These are phyloP conservation scores for Neurospora crassa DNA, from an alignment of 2,329 filamentous ascomycete species.

Conservation along the genomic window DNA sequence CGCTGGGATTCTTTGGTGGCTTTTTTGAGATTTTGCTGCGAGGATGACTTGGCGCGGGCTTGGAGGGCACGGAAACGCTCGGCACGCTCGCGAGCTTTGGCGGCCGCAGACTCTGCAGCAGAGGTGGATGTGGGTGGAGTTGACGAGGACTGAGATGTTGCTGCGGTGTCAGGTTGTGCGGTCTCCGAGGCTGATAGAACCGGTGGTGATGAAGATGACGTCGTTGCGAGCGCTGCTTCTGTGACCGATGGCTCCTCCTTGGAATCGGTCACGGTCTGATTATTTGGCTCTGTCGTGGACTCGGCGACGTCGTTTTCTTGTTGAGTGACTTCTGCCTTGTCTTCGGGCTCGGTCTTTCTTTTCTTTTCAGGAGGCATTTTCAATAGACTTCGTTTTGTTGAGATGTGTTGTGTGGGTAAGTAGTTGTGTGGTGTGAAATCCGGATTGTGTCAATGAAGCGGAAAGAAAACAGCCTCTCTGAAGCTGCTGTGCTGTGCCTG, in stretches of 20 bases:
- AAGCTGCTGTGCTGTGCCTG: neutral
- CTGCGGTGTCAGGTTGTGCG: neutral
- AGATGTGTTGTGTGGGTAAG: neutral
- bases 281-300: constrained; percentile 4
- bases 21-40: constrained; percentile 70
- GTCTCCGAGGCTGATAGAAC: neutral
- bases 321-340: constrained; percentile 3
- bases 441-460: neutral
- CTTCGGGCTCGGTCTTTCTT: constrained; percentile 19
- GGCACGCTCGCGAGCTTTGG: constrained; percentile 54
- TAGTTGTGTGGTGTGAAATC: neutral
- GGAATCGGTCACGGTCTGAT: constrained; percentile 2
- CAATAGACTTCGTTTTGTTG: neutral
- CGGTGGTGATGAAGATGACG: constrained; percentile 6
- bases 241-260: neutral
- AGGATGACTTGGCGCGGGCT: constrained; percentile 65
- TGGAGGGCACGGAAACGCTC: constrained; percentile 83
- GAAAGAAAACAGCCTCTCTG: neutral
- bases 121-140: constrained; percentile 1
- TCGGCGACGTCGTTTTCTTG: constrained; percentile 5
- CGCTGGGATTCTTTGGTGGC: constrained; percentile 76
- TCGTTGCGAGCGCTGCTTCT: neutral
- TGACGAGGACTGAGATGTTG: neutral
- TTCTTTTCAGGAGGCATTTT: constrained; percentile 23
- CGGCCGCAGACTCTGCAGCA: constrained; percentile 22